Conservation (phyloP, 495 filamentous ascomycete species). For the Talaromyces liani region DNA sequence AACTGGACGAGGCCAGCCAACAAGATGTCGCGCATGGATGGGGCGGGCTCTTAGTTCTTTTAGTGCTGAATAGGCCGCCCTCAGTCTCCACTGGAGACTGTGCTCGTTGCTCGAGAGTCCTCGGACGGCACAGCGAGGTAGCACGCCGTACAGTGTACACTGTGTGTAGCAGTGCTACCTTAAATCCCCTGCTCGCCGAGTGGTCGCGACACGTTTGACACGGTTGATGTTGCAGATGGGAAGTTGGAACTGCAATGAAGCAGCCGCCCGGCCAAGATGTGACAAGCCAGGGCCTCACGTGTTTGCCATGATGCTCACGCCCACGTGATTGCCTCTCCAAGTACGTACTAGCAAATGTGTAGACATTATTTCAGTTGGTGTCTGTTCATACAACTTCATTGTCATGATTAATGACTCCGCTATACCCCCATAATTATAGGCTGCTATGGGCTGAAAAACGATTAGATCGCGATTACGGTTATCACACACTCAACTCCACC, state of each 20-base stretch:
- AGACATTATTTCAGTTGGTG: not conserved
- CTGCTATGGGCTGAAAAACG: not conserved
- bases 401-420: not conserved
- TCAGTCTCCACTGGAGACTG: not conserved
- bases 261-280: not conserved
- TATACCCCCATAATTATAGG: not conserved
- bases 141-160: not conserved
- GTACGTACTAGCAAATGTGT: too few relatives aligned
- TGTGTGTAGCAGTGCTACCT: not conserved
- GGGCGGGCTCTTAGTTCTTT: not conserved
- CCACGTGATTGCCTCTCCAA: not conserved
- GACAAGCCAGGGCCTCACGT: not conserved
- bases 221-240: not conserved
- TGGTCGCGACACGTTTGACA: not conserved
- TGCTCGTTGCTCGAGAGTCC: not conserved
- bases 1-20: constrained; percentile 1
- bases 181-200: not conserved
- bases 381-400: not conserved
- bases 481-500: not conserved
- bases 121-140: not conserved
- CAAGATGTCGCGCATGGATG: not conserved
- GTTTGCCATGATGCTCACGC: not conserved
- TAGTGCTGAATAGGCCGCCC: constrained; percentile 1
- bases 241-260: not conserved
- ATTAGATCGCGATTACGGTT: not conserved